Evolutionary conservation across 176 grass and related monocot genomes (phyloP).

Genomic region (Miscanthus lutarioriparius): DNA sequence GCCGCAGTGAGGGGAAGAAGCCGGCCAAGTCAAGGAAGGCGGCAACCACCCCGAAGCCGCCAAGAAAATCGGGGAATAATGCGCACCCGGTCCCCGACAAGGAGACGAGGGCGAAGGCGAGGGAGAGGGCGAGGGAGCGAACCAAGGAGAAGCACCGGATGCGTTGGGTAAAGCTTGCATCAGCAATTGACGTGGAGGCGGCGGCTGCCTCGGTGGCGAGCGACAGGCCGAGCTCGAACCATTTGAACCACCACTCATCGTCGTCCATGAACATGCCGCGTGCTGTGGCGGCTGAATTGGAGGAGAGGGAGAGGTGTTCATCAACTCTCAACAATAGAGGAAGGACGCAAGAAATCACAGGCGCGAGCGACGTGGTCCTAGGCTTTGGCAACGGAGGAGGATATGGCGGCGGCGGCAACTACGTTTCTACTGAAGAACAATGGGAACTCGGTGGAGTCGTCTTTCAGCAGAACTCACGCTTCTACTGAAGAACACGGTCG

Average conservation of each 20-base stretch:
- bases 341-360: conserved; percentile 45
- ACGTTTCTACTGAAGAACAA: conserved; percentile 53
- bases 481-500: conserved; percentile 24
- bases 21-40: conserved; percentile 41
- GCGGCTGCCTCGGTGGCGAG: conserved; percentile 16
- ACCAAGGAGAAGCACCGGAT: conserved; percentile 83
- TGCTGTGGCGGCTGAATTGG: conserved; percentile 47
- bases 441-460: conserved; percentile 65
- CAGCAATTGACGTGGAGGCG: conserved; percentile 50
- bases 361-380: conserved; percentile 35
- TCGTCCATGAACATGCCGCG: conserved; percentile 37
- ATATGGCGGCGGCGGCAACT: conserved; percentile 18
- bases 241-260: conserved; percentile 33
- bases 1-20: conserved; percentile 46
- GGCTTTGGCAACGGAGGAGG: conserved; percentile 37
- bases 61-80: conserved; percentile 33
- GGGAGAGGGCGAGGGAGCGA: conserved; percentile 85
- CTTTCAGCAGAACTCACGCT: conserved; percentile 40
- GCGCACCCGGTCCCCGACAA: conserved; percentile 55
- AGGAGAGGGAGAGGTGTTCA: conserved; percentile 50
- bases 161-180: conserved; percentile 57
- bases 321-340: conserved; percentile 35
- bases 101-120: conserved; percentile 72
- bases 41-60: conserved; percentile 36
- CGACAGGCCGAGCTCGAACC: conserved; percentile 23